Base-by-base conservation (phyloP, 116 monocot genomes). In the Zostera marina region DNA sequence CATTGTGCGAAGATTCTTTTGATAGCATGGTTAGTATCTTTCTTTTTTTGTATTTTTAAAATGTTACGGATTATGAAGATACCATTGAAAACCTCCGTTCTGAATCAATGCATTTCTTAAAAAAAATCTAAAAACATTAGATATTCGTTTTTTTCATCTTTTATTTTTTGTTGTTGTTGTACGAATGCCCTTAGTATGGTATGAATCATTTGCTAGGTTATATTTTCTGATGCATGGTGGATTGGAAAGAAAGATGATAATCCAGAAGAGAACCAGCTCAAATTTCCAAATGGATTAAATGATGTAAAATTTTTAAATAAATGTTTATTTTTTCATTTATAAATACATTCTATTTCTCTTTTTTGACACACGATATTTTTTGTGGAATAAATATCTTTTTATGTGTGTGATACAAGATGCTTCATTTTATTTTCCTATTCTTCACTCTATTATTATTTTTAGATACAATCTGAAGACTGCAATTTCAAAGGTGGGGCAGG, bases 211-310 rank as follows among this genome's bases (percentile, higher is more conserved):
- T 63, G 23, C 52, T 77, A 94, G 94, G 79, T 94, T 73, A 81
- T 94, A 32, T 94, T 94, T 77, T 82, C 94, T 32, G 88, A 88
- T 61, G 88, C 94, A 54, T 88, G 94, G 94, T 94, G 94, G 94
- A 80, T 94, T 73, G 94, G 94, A 32, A 49, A 17, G 45, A 85
- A 82, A 66, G 85, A 88, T 57, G 85, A 94, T 55, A 94, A 94
- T 65, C 94, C 88, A 54, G 75, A 88, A 59, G 94, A 94, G 66
- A 24, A 53, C 40, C 60, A 64, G 47, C 85, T 94, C 47, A 77
- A 88, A 38, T 78, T 85, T 77, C 94, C 94, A 7, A 60, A 76
- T 54, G 73, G 77, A 46, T 51, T 93, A 19, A 68, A 49, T 19
- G 74, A 76, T 74, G 93, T 84, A 20, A 16, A 55, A 17, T 52